phyloP scores from a whole-genome alignment of 352 stramenopile species.

The Phytophthora palmivora region DNA sequence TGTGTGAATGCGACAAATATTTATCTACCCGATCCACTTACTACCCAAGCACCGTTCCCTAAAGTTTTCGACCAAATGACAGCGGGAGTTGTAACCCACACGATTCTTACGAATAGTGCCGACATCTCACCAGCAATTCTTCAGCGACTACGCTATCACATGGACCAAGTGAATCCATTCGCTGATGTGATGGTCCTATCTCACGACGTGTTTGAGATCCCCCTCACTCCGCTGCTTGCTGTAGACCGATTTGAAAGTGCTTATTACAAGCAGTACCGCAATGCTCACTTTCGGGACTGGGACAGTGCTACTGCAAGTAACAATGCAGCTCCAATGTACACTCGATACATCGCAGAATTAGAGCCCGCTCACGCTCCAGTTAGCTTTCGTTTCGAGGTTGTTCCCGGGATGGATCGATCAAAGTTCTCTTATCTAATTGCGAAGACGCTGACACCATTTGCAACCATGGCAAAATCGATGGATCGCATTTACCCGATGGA shows the following conservation, averaged over 20 bases:
- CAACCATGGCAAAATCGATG: conserved; percentile 48
- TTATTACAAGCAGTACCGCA: conserved; percentile 65
- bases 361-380: conserved; percentile 32
- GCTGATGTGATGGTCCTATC: conserved; percentile 73
- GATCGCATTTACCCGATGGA: conserved; percentile 52
- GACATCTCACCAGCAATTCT: conserved; percentile 51
- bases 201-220: conserved; percentile 68
- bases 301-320: conserved; percentile 10
- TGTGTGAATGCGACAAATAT: conserved; percentile 63
- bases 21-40: conserved; percentile 55
- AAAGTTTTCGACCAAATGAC: conserved; percentile 78
- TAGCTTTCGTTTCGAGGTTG: conserved; percentile 57
- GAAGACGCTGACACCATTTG: conserved; percentile 60
- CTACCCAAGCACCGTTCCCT: conserved; percentile 50
- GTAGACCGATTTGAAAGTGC: conserved; percentile 66
- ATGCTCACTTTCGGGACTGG: conserved; percentile 57
- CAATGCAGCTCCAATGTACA: conserved; percentile 8
- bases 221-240: conserved; percentile 56
- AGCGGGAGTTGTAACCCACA: conserved; percentile 67
- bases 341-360: conserved; percentile 42
- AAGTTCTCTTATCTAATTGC: conserved; percentile 61
- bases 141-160: conserved; percentile 65
- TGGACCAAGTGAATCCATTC: conserved; percentile 76
- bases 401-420: conserved; percentile 53
- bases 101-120: conserved; percentile 60